These are phyloP conservation scores for Thielaviopsis euricoi DNA, from an alignment of 2,329 filamentous ascomycete genomes.

Conservation along the genomic window DNA sequence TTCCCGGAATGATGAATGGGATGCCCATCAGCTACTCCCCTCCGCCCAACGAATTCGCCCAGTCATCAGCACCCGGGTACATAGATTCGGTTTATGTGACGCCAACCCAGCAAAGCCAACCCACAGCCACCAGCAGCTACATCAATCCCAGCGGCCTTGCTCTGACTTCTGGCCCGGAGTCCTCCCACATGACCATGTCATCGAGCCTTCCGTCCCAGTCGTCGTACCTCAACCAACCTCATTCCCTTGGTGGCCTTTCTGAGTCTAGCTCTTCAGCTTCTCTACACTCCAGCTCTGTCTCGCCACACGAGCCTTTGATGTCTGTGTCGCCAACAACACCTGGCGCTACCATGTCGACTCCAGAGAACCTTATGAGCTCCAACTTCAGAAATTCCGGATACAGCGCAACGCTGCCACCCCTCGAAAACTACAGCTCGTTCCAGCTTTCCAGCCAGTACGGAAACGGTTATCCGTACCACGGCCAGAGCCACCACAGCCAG, in stretches of 20 bases:
- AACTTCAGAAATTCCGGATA: neutral
- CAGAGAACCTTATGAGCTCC: neutral
- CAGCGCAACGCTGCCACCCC: neutral
- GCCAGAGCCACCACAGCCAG: neutral
- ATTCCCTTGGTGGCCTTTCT: neutral
- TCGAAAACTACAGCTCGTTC: neutral
- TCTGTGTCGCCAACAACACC: neutral
- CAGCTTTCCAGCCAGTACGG: neutral
- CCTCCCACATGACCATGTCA: neutral
- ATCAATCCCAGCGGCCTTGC: neutral
- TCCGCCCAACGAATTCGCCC: neutral
- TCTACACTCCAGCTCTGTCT: neutral
- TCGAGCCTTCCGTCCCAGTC: neutral
- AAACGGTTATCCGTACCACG: neutral
- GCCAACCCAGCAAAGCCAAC: neutral
- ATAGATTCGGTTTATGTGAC: neutral
- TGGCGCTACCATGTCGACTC: neutral
- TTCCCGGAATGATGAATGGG: neutral
- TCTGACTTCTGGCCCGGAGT: neutral
- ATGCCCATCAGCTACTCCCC: neutral
- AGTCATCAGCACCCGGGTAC: neutral
- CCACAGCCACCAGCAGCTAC: neutral
- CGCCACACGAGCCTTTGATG: neutral
- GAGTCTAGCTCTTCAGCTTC: neutral
- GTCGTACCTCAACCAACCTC: neutral